phyloP scores from a whole-genome alignment of 495 filamentous ascomycete species.

The Aspergillus nanangensis region DNA sequence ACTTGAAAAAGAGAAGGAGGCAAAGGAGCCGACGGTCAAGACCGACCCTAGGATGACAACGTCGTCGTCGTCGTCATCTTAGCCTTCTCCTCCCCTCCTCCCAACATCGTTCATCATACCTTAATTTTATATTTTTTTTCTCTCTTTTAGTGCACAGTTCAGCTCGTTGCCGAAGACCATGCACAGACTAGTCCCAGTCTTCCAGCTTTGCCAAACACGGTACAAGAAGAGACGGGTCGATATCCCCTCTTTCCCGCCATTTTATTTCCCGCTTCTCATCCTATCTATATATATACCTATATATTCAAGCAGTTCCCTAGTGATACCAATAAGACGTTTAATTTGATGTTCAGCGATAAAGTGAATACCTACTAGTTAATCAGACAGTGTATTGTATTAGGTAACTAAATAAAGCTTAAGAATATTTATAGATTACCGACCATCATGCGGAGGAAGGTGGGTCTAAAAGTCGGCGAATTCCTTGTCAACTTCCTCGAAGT shows the following conservation, averaged over 20 bases:
- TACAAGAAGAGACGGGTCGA: not conserved
- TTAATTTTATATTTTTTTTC: not conserved
- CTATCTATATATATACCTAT: constrained; percentile 1
- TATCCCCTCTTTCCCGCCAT: not conserved
- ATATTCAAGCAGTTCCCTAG: not conserved
- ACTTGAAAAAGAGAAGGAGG: not conserved
- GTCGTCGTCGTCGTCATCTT: constrained; percentile 1
- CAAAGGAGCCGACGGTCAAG: constrained; percentile 1
- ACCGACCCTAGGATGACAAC: not conserved
- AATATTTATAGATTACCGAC: too few relatives aligned
- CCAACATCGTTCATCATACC: too few relatives aligned
- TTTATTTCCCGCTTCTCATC: not conserved
- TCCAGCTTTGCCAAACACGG: too few relatives aligned
- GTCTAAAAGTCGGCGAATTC: constrained; percentile 62
- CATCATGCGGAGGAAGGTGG: too few relatives aligned
- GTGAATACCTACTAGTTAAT: too few relatives aligned
- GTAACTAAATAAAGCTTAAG: too few relatives aligned
- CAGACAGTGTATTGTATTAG: too few relatives aligned
- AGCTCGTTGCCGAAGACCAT: too few relatives aligned
- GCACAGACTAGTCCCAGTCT: too few relatives aligned
- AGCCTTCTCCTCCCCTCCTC: not conserved
- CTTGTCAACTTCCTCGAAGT: constrained; percentile 80
- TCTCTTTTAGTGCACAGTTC: too few relatives aligned
- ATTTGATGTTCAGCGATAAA: not conserved
- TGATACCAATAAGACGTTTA: not conserved